Base-by-base conservation (phyloP, 1,284 basidiomycete species). In the Cryptococcus sp. region DNA sequence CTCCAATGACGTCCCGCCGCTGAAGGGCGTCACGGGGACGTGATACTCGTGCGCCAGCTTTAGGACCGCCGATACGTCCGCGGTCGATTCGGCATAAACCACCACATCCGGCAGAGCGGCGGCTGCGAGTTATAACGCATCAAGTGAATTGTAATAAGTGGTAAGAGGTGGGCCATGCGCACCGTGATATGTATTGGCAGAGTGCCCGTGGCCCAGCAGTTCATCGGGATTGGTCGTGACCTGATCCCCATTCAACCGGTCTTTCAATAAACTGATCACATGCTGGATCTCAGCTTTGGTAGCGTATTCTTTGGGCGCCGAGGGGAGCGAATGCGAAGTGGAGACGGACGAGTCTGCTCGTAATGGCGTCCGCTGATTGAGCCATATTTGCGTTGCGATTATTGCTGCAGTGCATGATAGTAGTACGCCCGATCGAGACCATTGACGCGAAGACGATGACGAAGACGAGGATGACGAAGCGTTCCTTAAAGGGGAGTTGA, bases 11-110 rank as follows among this genome's bases (percentile, higher is more conserved):
- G 73, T 75, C 3, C 73, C 71, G 20, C 71, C 69, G n/a, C 64
- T 69, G 48, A 69, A 73, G 4, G 74, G 74, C 2, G 72, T 70
- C 54, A 76, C 66, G 13, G 74, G 74, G 5, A 73, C 60, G 17
- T 66, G 61, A 42, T 69, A 64, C 57, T 69, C 61, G 39, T 60
- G 54, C 4, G 72, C 69, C 19, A 74, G 54, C 44, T 67, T 63
- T 47, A 76, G 63, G n/a, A 76, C 62, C 8, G 25, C 25, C 19
- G 67, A 65, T 17, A 76, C 70, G 44, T 76, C 71, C 51, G 70
- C 71, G 7, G 73, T 75, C 13, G 66, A 56, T 54, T 60, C 55
- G 25, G 68, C 68, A 41, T 65, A 68, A 15, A 68, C 65, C 11
- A 72, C 64, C 0, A 68, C 68, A 10, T 60, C 50, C 3, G 70